Conservation (phyloP, 148 eudicot species). For the Rhododendron kiyosumense region DNA sequence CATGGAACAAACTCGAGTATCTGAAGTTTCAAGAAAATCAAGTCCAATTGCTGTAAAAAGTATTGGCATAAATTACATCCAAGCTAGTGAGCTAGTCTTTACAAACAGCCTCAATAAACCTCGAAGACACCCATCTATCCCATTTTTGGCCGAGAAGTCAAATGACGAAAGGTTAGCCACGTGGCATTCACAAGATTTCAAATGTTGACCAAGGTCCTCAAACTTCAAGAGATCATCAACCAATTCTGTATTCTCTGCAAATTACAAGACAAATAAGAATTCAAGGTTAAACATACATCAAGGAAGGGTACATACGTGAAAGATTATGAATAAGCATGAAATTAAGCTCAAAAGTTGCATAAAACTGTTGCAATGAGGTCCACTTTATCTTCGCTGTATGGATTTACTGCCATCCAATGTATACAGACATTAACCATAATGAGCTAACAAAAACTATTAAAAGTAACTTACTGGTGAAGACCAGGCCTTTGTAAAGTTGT, state of each 20-base stretch:
- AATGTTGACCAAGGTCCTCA: slow-evolving; percentile 69
- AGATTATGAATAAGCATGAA: neutral
- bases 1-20: neutral
- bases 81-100: slow-evolving; percentile 32
- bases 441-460: neutral
- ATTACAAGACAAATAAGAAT: neutral
- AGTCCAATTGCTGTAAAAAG: neutral
- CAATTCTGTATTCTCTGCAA: slow-evolving; percentile 78
- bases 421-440: neutral
- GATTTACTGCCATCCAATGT: neutral
- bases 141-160: slow-evolving; percentile 73
- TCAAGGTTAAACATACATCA: neutral
- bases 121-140: slow-evolving; percentile 77
- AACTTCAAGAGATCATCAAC: slow-evolving; percentile 87
- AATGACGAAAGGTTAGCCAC: slow-evolving; percentile 84
- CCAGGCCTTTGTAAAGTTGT: slow-evolving; percentile 60
- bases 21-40: neutral
- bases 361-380: neutral
- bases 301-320: neutral
- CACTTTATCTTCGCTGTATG: neutral
- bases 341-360: neutral
- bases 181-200: slow-evolving; percentile 64
- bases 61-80: slow-evolving; percentile 49
- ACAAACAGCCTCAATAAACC: slow-evolving; percentile 58
- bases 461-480: slow-evolving; percentile 63